Evolutionary conservation across 495 filamentous ascomycete species (phyloP), one percentile per base, ranked within the genome.

Genomic region (Aspergillus carlsbadensis): DNA sequence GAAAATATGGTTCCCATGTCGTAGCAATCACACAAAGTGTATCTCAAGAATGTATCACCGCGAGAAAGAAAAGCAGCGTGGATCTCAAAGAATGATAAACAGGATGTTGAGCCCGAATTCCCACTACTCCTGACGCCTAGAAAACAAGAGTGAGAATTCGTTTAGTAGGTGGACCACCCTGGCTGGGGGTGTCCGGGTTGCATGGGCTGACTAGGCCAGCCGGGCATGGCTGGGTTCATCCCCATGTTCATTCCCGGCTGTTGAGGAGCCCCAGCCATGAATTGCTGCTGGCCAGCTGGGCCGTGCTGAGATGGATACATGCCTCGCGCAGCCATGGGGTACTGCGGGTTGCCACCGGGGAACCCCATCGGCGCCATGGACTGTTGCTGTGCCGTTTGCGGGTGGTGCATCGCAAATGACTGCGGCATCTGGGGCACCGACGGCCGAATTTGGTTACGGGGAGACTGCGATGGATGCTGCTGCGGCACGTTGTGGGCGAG

Each of bases 351-450:
- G 29, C 63, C 71, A 11, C 71, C 71, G 5, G 73, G 72, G 56
- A 66, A 77, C 36, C 65, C 70, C 72, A 78, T 61, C 61, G 73
- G 56, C 70, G 77, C 49, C 72, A 75, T 72, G 47, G 81, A 76
- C 60, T 85, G 81, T 65, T 87, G 81, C 66, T 87, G 85, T 37
- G 83, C 76, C 69, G 82, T 58, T 60, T 80, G 70, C 66, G 77
- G 58, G 73, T 82, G 72, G 45, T 79, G 79, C 61, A 84, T 74
- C 48, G 77, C 75, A 53, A 68, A 78, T 10, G 68, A 68, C 57
- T 78, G 75, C 10, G 69, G 66, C 63, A 75, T 76, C 47, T 74
- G 76, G 0, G 77, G 64, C 24, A 67, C 66, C 35, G 69, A 65
- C 13, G 72, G 74, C 11, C 73, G 74, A 41, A 68, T 62, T 57